These are phyloP conservation scores for Curvularia spicifera DNA, from an alignment of 2,329 filamentous ascomycete species.

Conservation along the genomic window DNA sequence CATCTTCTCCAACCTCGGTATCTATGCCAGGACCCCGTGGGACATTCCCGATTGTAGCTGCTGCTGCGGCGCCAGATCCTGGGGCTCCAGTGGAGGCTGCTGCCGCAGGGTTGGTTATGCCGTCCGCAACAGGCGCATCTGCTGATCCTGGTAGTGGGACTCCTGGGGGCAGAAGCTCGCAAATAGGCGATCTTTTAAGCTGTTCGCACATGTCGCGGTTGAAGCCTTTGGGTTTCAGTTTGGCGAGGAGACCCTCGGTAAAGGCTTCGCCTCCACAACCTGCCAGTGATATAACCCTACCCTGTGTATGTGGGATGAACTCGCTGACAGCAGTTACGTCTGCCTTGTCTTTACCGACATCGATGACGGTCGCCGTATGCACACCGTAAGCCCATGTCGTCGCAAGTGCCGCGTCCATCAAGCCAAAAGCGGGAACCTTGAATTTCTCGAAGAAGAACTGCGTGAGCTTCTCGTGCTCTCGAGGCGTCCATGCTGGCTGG, in stretches of 20 bases:
- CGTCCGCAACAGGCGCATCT: conserved; percentile 49
- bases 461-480: conserved; percentile 84
- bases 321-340: conserved; percentile 91
- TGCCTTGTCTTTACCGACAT: conserved; percentile 90
- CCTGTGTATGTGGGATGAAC: conserved; percentile 73
- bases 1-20: conserved; percentile 61
- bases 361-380: conserved; percentile 81
- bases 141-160: conserved; percentile 60
- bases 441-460: conserved; percentile 98
- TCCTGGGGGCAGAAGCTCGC: conserved; percentile 65
- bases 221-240: conserved; percentile 67
- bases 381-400: conserved; percentile 82
- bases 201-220: conserved; percentile 69
- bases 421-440: conserved; percentile 87
- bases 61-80: conserved; percentile 54
- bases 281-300: conserved; percentile 65
- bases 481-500: conserved; percentile 87
- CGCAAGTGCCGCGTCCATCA: conserved; percentile 88
- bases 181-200: conserved; percentile 67
- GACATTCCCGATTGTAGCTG: conserved; percentile 52
- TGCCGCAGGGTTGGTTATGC: conserved; percentile 59
- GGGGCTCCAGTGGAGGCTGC: conserved; percentile 62
- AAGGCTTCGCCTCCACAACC: conserved; percentile 87
- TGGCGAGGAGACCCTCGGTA: conserved; percentile 72
- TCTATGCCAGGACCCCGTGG: conserved; percentile 62